Conservation (phyloP, 441 rosid species). For the Oxalis stricta region DNA sequence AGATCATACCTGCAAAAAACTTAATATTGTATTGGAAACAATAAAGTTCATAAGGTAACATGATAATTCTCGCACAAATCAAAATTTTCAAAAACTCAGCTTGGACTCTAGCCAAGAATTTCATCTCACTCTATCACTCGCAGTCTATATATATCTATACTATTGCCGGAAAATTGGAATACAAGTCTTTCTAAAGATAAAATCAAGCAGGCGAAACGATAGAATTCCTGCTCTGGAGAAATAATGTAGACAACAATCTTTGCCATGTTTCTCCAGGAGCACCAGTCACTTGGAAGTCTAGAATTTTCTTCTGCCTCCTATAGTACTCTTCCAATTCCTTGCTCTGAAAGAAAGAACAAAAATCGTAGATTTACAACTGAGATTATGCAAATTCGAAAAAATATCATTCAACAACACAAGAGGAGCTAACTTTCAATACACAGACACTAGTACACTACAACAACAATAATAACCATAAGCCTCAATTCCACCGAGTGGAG, state of each 20-base stretch:
- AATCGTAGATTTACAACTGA: neutral
- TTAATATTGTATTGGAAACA: too few relatives aligned
- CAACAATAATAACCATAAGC: too few relatives aligned
- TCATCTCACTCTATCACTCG: slow-evolving; percentile 8
- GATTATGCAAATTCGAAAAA: too few relatives aligned
- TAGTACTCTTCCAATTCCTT: slow-evolving; percentile 86
- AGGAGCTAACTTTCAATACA: too few relatives aligned
- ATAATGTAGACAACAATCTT: slow-evolving; percentile 69
- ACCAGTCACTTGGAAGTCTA: slow-evolving; percentile 51
- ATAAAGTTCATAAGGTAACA: too few relatives aligned
- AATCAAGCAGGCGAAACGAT: slow-evolving; percentile 34
- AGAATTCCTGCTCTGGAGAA: slow-evolving; percentile 49
- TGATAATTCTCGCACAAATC: too few relatives aligned
- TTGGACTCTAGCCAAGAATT: slow-evolving; percentile 4
- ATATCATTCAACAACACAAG: too few relatives aligned
- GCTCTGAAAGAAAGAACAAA: slow-evolving; percentile 37
- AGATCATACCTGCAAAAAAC: too few relatives aligned
- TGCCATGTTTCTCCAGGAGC: slow-evolving; percentile 75
- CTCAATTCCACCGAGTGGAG: too few relatives aligned
- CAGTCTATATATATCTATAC: slow-evolving; percentile 18
- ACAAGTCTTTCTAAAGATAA: neutral
- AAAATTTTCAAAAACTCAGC: slow-evolving; percentile 5
- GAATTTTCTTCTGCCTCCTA: slow-evolving; percentile 55
- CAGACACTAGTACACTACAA: too few relatives aligned
- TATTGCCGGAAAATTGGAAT: slow-evolving; percentile 4